Evolutionary conservation across 495 filamentous ascomycete genomes (phyloP).

Genomic region (Annulohypoxylon maeteangense): DNA sequence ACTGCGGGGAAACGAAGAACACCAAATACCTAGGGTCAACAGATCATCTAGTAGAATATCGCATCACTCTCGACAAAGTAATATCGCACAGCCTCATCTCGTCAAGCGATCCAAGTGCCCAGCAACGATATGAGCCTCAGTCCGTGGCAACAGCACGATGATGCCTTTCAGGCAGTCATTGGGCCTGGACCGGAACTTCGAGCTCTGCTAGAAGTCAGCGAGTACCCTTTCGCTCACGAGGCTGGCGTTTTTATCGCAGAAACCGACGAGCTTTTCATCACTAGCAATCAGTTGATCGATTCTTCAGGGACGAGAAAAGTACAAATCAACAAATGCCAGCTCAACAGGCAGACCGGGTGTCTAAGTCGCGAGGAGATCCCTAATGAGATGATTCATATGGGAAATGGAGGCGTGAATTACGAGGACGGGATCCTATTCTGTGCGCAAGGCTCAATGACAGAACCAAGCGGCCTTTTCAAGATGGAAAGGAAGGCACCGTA

Average conservation of each 20-base stretch:
- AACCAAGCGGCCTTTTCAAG: background rate
- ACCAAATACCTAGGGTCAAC: too few relatives aligned
- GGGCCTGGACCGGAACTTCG: background rate
- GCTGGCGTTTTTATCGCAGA: background rate
- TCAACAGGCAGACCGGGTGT: background rate
- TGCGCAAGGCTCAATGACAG: background rate
- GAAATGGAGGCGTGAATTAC: background rate
- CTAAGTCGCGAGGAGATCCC: background rate
- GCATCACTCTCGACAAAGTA: too few relatives aligned
- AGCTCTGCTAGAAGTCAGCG: background rate
- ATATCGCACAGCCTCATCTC: too few relatives aligned
- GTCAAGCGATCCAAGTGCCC: background rate
- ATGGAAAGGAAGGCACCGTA: background rate
- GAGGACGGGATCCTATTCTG: background rate
- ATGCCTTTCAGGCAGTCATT: background rate
- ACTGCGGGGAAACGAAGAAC: too few relatives aligned
- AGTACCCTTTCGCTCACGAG: background rate
- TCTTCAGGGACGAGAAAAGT: background rate
- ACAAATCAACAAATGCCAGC: background rate
- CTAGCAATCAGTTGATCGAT: background rate
- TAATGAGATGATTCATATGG: background rate
- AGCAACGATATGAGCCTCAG: background rate
- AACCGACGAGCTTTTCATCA: background rate
- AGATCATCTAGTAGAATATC: too few relatives aligned
- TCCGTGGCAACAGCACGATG: background rate